Base-by-base conservation (phyloP, 2,329 filamentous ascomycete species). In the Calonectria henricotiae region DNA sequence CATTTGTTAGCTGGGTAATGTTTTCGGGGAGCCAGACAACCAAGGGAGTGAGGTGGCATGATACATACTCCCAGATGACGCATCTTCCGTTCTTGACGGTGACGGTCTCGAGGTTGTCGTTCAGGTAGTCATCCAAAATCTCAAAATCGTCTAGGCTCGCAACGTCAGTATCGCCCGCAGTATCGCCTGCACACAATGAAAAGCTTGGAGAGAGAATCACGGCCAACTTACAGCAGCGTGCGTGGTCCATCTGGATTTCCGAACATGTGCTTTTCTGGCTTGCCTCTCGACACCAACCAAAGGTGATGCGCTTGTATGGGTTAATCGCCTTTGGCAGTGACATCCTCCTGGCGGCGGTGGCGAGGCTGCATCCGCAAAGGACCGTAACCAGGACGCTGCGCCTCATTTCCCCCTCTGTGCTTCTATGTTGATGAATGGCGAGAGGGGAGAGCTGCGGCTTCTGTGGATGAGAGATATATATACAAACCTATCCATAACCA, bases 61-160 rank as follows among this genome's bases (percentile, higher is more conserved):
- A 6, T 1, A 62, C 70, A 9, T 64, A 73, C 73, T 69, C 66
- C 67, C 69, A 74, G 25, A 74, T 70, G 11, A 74, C 65, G 37
- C 73, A 74, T 17, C 71, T 67, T 13, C 73, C 73, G 15, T 60
- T 44, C 0, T 15, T 51, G 5, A 63, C 62, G 7, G 43, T 54
- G 23, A 74, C 27, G 1, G 60, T 43, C 47, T 71, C 65, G 35
- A 73, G 2, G 6, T 74, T 73, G 41, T 71, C 67, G 41, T 74
- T 69, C n/a, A 70, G 27, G 23, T 63, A 69, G 8, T 17, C 15
- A 32, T 68, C 44, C 9, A 74, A n/a, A 20, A 68, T 30, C 2
- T 61, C 32, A 46, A 74, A 70, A 58, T 74, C 47, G n/a, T 74
- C 73, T 74, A 23, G 12, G 9, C 27, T 7, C 27, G 4, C 7